Evolutionary conservation across 371 early-diverging fungal genomes (phyloP).

Genomic region (Saksenaea oblongispora): DNA sequence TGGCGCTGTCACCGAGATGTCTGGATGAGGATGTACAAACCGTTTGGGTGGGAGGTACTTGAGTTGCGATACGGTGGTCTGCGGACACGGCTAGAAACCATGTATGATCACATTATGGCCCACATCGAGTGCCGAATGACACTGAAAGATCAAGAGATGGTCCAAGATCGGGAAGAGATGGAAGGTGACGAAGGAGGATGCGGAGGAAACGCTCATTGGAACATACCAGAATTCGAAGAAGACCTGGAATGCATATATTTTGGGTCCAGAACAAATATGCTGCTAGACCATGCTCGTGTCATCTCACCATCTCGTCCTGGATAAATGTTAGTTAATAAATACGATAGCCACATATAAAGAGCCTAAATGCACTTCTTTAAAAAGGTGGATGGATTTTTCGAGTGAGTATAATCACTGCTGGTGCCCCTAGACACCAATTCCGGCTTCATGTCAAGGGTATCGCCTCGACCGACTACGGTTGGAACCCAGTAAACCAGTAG

Average conservation of each 20-base stretch:
- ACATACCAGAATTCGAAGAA: slow-evolving; percentile 71
- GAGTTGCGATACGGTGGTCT: slow-evolving; percentile 85
- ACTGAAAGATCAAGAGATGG: slow-evolving; percentile 27
- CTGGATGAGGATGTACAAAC: slow-evolving; percentile 80
- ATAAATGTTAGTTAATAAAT: slow-evolving; percentile 13
- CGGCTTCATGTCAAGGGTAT: too few species aligned
- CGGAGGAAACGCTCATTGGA: slow-evolving; percentile 40
- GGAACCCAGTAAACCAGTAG: too few species aligned
- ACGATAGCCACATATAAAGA: background rate
- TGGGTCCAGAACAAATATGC: slow-evolving; percentile 60
- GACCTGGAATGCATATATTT: slow-evolving; percentile 64
- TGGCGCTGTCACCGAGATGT: slow-evolving; percentile 79
- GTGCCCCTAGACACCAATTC: too few species aligned
- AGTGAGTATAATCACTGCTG: too few species aligned
- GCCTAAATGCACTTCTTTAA: background rate
- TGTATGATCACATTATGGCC: slow-evolving; percentile 73
- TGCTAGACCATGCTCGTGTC: slow-evolving; percentile 71
- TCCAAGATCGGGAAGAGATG: slow-evolving; percentile 14
- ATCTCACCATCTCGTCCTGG: slow-evolving; percentile 66
- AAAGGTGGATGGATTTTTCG: too few species aligned
- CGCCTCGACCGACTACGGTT: too few species aligned
- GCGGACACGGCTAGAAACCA: slow-evolving; percentile 69
- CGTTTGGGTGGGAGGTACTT: slow-evolving; percentile 85
- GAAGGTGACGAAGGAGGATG: slow-evolving; percentile 42
- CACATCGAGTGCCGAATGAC: slow-evolving; percentile 49